Percentiles rank a stretch among this genome's conserved stretches.
These are phyloP conservation scores for Monosporascus ibericus DNA, from an alignment of 2,329 filamentous ascomycete species.

Conservation along the genomic window DNA sequence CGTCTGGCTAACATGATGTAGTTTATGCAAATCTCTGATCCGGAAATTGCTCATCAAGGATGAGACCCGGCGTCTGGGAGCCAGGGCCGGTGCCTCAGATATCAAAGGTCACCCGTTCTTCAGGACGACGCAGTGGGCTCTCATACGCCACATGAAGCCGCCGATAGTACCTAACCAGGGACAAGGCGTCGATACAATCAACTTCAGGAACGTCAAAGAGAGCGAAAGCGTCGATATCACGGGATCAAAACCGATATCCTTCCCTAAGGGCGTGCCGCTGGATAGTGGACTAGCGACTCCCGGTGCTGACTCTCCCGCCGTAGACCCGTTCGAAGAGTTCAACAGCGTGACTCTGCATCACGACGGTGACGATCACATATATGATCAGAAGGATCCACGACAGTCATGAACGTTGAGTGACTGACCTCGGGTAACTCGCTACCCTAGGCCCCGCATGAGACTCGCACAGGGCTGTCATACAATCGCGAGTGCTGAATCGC, in stretches of 20 bases:
- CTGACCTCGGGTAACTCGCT: no score
- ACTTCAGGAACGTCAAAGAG: constrained; percentile 98
- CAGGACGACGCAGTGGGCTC: constrained; percentile 89
- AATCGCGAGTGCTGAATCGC: no score
- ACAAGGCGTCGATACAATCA: constrained; percentile 85
- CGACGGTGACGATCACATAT: constrained; percentile 69
- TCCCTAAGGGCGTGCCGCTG: constrained; percentile 72
- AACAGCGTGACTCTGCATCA: constrained; percentile 97
- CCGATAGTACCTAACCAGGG: constrained; percentile 92
- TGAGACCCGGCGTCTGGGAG: constrained; percentile 86
- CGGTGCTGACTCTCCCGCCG: constrained; percentile 59
- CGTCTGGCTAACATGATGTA: constrained; percentile 28
- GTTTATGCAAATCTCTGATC: constrained; percentile 93
- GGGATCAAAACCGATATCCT: constrained; percentile 44
- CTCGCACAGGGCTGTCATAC: no score
- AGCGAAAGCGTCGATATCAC: constrained; percentile 88
- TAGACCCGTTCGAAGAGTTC: constrained; percentile 97
- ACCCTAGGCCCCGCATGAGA: no score
- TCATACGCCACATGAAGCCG: constrained; percentile 95
- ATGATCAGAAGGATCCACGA: constrained; percentile 25
- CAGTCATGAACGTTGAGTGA: no score
- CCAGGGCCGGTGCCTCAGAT: constrained; percentile 90
- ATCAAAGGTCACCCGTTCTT: constrained; percentile 97
- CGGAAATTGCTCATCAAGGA: constrained; percentile 97
- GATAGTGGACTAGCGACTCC: constrained; percentile 84